Evolutionary conservation across 2,329 filamentous ascomycete genomes (phyloP), one percentile per base, ranked within the genome.

Genomic region (Apiospora rasikravindrae): DNA sequence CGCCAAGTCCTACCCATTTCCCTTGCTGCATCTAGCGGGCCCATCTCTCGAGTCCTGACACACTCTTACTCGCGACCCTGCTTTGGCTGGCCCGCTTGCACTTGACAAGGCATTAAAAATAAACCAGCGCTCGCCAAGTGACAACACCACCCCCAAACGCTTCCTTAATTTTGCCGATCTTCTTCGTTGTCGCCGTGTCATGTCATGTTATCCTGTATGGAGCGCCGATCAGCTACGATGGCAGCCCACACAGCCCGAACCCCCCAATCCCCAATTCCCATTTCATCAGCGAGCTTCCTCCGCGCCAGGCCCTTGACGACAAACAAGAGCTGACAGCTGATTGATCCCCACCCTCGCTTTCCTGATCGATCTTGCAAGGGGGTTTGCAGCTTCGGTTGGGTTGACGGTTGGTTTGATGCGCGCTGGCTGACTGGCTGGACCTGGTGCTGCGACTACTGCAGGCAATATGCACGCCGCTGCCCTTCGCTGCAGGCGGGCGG

Each of bases 401-500:
- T 61, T 33, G 53, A 33, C 57, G 33, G 33, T 51, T 51, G n/a
- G 26, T 51, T 51, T 51, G 11, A 51, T 51, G 49, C 29, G 57
- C 57, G 57, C 57, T 14, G 24, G 51, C 51, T 64, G 57, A 33
- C 29, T 64, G 33, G 29, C 22, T 40, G 57, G 33, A 40, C 57
- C 33, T 40, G 57, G 22, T 37, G 33, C 33, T n/a, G 57, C 57
- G 57, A 40, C 57, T 64, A 64, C 57, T 64, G 57, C 57, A 64
- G 57, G 57, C 57, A 64, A 64, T 64, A 64, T 64, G 57, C 57
- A 64, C 40, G 57, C 57, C 57, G 57, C 57, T 64, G 40, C 57
- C 57, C 57, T 64, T 37, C 40, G 57, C 57, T 64, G 57, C 57
- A 64, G 57, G 57, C 57, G 57, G 57, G 57, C 57, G 57, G 57